Evolutionary conservation across 1,284 basidiomycete species (phyloP), one percentile per base, ranked within the genome.

Genomic region (Leccinum solheimii): DNA sequence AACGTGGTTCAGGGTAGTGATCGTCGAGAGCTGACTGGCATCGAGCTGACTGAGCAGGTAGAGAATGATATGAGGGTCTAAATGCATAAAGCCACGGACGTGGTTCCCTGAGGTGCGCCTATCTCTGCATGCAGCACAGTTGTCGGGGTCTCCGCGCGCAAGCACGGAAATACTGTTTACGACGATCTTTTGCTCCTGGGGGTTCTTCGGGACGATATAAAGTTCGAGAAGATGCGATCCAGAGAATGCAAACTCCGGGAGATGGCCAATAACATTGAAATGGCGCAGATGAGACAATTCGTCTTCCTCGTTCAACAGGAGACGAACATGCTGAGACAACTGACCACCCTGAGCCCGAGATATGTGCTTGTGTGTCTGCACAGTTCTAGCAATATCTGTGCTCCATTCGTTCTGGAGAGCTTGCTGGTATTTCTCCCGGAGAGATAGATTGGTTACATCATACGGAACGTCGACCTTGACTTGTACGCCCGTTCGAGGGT

Each of bases 211-310:
- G 21, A 21, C 45, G 0, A 69, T 4, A 45, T 58, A 66, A 3
- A 67, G 63, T n/a, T 67, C 68, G 26, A 67, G 68, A 48, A 66
- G 60, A 11, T 67, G 56, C 32, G 66, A 67, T 43, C 66, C 66
- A 5, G 52, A 6, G 57, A 55, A 66, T 5, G 66, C 66, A 26
- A 69, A 70, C 52, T 67, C 66, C 34, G 66, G 68, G 2, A 67
- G 4, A 0, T 57, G 5, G 6, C 58, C 68, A 1, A 40, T 3
- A 4, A 70, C 3, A 16, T 7, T 30, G 34, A 60, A 67, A 13
- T 58, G 56, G 27, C 63, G 66, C 32, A 67, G 38, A 26, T 53
- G 30, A 1, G 49, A 27, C 19, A 6, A 2, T 0, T 7, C 26
- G 0, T 51, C 3, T 0, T 52, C 54, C 40, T 63, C 9, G 36